Evolutionary conservation across 2,329 filamentous ascomycete species (phyloP).

Genomic region (Claviceps monticola): DNA sequence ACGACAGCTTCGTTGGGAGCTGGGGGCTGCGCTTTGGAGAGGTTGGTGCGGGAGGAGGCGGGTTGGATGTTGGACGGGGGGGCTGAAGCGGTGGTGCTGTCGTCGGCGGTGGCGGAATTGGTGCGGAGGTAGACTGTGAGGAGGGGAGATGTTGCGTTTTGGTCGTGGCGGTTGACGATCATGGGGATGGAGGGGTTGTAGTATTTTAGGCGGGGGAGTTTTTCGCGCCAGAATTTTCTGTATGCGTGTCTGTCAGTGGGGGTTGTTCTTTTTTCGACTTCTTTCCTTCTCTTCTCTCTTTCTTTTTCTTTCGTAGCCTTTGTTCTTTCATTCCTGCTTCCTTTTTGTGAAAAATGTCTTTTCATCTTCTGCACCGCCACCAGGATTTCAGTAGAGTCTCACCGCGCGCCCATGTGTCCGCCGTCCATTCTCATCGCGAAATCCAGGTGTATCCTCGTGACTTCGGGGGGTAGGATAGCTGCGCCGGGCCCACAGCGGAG

Average conservation of each 20-base stretch:
- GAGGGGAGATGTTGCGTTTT: slow-evolving; percentile 41
- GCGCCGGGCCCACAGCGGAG: slow-evolving; percentile 75
- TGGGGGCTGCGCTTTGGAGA: slow-evolving; percentile 34
- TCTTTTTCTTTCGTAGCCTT: too few species aligned
- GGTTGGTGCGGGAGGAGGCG: slow-evolving; percentile 32
- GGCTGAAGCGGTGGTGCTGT: neutral
- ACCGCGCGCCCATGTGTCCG: slow-evolving; percentile 65
- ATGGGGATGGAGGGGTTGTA: slow-evolving; percentile 81
- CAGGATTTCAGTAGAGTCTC: neutral
- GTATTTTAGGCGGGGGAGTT: slow-evolving; percentile 79
- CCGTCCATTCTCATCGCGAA: slow-evolving; percentile 48
- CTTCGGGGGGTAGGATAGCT: slow-evolving; percentile 60
- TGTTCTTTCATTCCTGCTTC: too few species aligned
- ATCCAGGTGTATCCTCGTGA: slow-evolving; percentile 62
- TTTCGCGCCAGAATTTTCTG: slow-evolving; percentile 80
- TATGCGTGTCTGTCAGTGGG: neutral
- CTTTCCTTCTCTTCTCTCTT: neutral
- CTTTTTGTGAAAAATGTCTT: too few species aligned
- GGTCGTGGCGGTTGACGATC: slow-evolving; percentile 56
- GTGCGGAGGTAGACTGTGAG: slow-evolving; percentile 53
- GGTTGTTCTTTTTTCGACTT: neutral
- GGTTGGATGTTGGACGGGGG: slow-evolving; percentile 20
- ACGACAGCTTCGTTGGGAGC: slow-evolving; percentile 34
- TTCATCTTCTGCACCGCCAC: too few species aligned
- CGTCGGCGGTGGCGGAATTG: slow-evolving; percentile 7